These are phyloP conservation scores for Kurtzmaniella natalensis DNA, from an alignment of 1,139 yeast species.

Conservation along the genomic window DNA sequence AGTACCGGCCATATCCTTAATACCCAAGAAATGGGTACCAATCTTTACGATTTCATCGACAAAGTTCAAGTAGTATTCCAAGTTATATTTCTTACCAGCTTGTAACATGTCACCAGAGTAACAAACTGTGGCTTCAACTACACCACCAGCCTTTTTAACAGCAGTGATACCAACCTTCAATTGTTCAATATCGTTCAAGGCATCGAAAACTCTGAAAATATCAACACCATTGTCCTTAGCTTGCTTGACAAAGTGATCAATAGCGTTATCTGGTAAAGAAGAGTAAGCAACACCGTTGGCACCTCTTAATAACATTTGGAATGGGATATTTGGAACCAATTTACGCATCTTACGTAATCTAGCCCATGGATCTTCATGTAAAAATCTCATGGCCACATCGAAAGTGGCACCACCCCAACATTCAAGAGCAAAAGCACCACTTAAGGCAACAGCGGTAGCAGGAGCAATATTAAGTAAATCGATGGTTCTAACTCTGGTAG, in stretches of 20 bases:
- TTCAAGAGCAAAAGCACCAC: conserved; percentile 91
- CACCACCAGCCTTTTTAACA: conserved; percentile 97
- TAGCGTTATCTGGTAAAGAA: conserved; percentile 96
- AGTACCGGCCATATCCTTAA: conserved; percentile 99
- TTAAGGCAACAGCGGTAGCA: conserved; percentile 84
- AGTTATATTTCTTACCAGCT: conserved; percentile 91
- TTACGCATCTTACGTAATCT: conserved; percentile 83
- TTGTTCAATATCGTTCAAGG: conserved; percentile 93
- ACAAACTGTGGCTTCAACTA: conserved; percentile 96
- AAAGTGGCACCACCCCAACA: conserved; percentile 99
- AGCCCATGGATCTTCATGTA: conserved; percentile 98
- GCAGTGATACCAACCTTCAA: conserved; percentile 97
- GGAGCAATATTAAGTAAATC: conserved; percentile 91
- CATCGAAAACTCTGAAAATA: conserved; percentile 96
- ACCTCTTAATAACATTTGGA: conserved; percentile 98
- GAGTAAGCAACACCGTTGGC: conserved; percentile 99
- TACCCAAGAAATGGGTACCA: conserved; percentile 97
- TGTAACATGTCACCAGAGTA: conserved; percentile 98
- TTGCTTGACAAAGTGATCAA: conserved; percentile 91
- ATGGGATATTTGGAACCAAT: conserved; percentile 95
- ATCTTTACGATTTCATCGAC: conserved; percentile 80
- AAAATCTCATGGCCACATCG: conserved; percentile 96
- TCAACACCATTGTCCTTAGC: conserved; percentile 97
- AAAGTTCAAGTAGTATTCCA: conserved; percentile 79
- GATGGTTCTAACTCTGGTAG: conserved; percentile 94